A percentile compares a stretch with the other conserved stretches of the same genome.
These are phyloP conservation scores for Xerophyta viscosa DNA, from an alignment of 106 monocot species.

Conservation along the genomic window DNA sequence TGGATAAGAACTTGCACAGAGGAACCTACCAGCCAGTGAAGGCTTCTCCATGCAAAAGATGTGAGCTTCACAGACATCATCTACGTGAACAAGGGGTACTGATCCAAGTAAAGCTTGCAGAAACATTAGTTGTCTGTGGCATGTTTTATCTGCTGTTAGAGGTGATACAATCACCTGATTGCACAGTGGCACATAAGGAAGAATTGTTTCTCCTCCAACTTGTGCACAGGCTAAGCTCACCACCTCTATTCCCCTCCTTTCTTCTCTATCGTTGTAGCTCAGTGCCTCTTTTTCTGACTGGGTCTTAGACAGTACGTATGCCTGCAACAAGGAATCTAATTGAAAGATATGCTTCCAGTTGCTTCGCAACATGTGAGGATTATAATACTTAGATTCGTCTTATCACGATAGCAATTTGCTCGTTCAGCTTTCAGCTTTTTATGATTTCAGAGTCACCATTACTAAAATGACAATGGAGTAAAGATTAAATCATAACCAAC, in stretches of 20 bases:
- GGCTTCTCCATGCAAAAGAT: constrained; percentile 35
- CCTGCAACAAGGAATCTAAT: too few species aligned
- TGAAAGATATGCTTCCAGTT: too few species aligned
- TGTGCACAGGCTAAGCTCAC: constrained; percentile 39
- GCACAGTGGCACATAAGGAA: not conserved
- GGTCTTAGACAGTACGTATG: constrained; percentile 34
- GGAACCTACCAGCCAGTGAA: constrained; percentile 32
- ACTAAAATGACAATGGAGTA: too few species aligned
- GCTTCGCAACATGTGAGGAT: too few species aligned
- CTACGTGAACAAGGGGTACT: constrained; percentile 31
- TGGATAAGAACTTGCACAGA: constrained; percentile 16
- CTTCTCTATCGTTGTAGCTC: constrained; percentile 12
- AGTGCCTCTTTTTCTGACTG: constrained; percentile 23
- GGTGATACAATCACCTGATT: constrained; percentile 14
- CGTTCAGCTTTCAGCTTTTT: too few species aligned
- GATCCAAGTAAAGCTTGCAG: constrained; percentile 33
- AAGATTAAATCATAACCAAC: too few species aligned
- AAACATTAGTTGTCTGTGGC: constrained; percentile 6
- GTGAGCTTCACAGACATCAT: constrained; percentile 37
- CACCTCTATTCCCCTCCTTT: constrained; percentile 14
- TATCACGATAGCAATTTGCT: too few species aligned
- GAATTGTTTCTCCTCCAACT: constrained; percentile 33
- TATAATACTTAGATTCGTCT: too few species aligned
- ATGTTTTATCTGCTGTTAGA: constrained; percentile 1
- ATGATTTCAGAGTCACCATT: too few species aligned